Evolutionary conservation across 1,284 basidiomycete genomes (phyloP), one percentile per base, ranked within the genome.

Genomic region (Peniophora sp.): DNA sequence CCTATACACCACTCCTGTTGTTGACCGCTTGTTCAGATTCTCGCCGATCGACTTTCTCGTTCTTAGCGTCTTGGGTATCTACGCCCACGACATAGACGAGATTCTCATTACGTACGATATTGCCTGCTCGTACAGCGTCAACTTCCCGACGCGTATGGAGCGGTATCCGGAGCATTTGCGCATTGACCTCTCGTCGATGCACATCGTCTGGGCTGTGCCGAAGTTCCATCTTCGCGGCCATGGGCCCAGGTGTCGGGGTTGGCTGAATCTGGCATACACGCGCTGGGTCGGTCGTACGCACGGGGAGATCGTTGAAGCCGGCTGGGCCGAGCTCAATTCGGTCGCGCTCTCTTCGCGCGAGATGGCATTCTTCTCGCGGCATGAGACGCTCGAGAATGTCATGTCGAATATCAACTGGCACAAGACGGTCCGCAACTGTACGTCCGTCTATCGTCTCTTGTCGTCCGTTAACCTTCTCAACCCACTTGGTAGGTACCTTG

Each of bases 281-380:
- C 50, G 34, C 2, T 37, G 55, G 11, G 60, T 62, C 34, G 67
- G 62, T 1, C 52, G 60, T 18, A 68, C 65, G 0, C 64, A 67
- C 50, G 67, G 68, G 3, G 68, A 71, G 49, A 61, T 57, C 1
- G 58, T 64, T 1, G 68, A 69, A 60, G 60, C 15, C 69, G 66
- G 68, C 27, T 51, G 50, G 45, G 44, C 50, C 2, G 34, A 51
- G 11, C 22, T 20, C 11, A 51, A 51, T 9, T 15, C 50, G 2
- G 27, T 64, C 0, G 62, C 61, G 1, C 43, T 43, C 3, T 66
- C 65, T 39, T 68, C 65, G 0, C 55, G 55, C 24, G 62, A 63
- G 45, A 70, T 68, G 64, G 63, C 63, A 2, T 62, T 64, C 3
- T 67, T 66, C 1, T 54, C 58, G 3, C 56, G 63, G 0, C 56